Conservation (phyloP, 2,329 filamentous ascomycete species). For the Trichoderma lentiforme region DNA sequence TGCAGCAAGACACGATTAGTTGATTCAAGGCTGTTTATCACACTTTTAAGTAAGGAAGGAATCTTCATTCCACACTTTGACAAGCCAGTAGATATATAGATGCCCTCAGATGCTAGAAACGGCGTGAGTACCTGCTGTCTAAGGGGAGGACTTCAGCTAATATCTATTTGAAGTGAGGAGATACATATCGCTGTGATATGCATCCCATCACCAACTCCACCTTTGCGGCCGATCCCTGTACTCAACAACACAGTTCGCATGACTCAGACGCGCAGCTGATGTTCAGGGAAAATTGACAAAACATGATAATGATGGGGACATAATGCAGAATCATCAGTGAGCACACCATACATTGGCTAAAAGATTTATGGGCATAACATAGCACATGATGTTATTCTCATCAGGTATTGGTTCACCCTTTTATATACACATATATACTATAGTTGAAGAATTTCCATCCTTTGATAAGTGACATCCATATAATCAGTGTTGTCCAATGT, state of each 20-base stretch:
- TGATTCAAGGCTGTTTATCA: neutral
- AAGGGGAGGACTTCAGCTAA: neutral
- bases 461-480: neutral
- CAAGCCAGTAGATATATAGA: too few species aligned
- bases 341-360: too few species aligned
- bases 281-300: too few species aligned
- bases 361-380: too few species aligned
- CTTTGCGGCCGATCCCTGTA: neutral
- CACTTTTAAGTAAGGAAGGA: too few species aligned
- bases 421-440: neutral
- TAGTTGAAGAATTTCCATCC: too few species aligned
- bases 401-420: neutral
- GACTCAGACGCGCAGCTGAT: neutral
- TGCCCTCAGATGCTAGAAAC: too few species aligned
- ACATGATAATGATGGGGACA: neutral
- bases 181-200: neutral
- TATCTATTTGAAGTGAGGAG: neutral
- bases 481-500: neutral
- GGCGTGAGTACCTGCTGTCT: neutral
- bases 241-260: neutral
- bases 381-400: neutral
- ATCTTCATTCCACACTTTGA: too few species aligned
- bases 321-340: neutral
- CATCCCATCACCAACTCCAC: neutral
- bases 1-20: neutral